phyloP scores from a whole-genome alignment of 2,329 filamentous ascomycete species.

The Orbilia quercus region DNA sequence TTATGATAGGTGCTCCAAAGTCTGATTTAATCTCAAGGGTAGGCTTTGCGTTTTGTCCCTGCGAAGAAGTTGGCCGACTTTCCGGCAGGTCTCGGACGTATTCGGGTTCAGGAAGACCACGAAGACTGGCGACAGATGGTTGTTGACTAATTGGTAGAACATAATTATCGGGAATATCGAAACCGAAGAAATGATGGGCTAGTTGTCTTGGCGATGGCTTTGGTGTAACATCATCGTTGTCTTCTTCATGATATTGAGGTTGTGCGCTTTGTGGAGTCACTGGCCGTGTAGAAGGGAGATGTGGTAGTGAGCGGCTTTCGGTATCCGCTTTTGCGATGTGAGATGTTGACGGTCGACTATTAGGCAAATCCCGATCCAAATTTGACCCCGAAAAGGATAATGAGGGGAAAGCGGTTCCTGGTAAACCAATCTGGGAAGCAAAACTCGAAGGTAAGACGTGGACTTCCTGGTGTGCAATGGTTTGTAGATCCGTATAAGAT shows the following conservation, averaged over 20 bases:
- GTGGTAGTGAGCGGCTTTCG: background rate
- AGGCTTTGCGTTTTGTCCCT: constrained; percentile 1
- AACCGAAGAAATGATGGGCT: background rate
- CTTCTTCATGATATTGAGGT: background rate
- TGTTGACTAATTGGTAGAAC: constrained; percentile 41
- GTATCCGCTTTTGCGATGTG: background rate
- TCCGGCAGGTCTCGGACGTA: constrained; percentile 24
- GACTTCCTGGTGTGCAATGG: background rate
- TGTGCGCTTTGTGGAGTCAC: constrained; percentile 7
- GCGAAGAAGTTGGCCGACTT: constrained; percentile 43
- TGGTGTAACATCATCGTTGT: constrained; percentile 27
- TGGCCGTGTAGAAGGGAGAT: constrained; percentile 21
- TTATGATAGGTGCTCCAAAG: constrained; percentile 25
- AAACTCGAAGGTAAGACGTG: constrained; percentile 30
- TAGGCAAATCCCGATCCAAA: constrained; percentile 1
- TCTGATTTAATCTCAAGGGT: background rate
- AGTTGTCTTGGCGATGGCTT: constrained; percentile 36
- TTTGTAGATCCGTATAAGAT: background rate
- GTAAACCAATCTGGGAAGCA: constrained; percentile 24
- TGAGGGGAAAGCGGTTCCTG: background rate
- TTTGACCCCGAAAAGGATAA: background rate
- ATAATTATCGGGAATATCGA: constrained; percentile 11
- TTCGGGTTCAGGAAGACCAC: background rate
- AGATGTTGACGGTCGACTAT: constrained; percentile 30
- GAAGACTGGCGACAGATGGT: constrained; percentile 25